Conservation (phyloP, 495 filamentous ascomycete species). For the Chaetomidium leptoderma region DNA sequence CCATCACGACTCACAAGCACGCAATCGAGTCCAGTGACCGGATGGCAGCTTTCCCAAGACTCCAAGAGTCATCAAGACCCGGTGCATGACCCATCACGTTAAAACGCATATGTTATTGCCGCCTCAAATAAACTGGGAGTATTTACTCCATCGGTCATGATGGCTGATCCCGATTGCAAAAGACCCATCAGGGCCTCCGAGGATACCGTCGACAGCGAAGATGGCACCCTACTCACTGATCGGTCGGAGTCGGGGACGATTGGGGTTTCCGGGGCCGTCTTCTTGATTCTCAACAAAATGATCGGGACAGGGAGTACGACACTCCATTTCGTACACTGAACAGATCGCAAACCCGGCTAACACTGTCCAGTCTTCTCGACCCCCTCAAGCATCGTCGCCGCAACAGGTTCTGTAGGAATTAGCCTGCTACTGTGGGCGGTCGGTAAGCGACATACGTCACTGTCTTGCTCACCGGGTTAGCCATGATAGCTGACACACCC, state of each 20-base stretch:
- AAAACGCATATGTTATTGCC: no score
- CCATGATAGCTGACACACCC: neutral
- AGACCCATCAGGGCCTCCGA: neutral
- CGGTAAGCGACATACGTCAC: slow-evolving; percentile 17
- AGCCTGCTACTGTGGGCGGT: slow-evolving; percentile 40
- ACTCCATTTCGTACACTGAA: neutral
- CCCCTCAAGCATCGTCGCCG: slow-evolving; percentile 42
- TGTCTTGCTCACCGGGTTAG: no score
- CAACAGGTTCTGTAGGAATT: slow-evolving; percentile 41
- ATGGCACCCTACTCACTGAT: slow-evolving; percentile 15
- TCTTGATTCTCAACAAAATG: slow-evolving; percentile 57
- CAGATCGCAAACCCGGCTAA: neutral
- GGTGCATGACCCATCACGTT: neutral
- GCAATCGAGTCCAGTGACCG: slow-evolving; percentile 3
- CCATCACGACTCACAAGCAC: neutral
- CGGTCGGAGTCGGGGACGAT: slow-evolving; percentile 46
- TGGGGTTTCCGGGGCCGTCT: slow-evolving; percentile 50
- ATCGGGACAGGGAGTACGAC: slow-evolving; percentile 51
- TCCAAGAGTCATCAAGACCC: neutral
- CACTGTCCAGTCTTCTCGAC: slow-evolving; percentile 34
- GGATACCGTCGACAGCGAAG: slow-evolving; percentile 9
- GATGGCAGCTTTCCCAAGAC: neutral
- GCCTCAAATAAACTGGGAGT: no score
- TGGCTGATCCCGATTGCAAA: slow-evolving; percentile 10
- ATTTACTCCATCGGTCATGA: neutral